Evolutionary conservation across 192 early-diverging fungal genomes (phyloP), one percentile per base, ranked within the genome.

Genomic region (Coemansia sp.): DNA sequence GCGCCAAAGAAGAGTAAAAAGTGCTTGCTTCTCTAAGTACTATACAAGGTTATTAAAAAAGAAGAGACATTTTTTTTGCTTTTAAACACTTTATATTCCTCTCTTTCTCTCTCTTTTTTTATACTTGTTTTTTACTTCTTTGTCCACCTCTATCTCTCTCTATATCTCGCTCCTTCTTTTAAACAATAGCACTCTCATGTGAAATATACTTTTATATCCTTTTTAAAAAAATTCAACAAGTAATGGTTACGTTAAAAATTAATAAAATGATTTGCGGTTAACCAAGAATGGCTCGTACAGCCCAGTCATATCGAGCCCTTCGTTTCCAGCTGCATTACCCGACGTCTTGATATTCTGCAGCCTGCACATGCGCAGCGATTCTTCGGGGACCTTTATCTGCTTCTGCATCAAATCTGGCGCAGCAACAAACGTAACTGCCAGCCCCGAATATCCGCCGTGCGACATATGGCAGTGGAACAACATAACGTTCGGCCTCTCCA

Each of bases 1-100:
- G 83, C 84, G 9, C 77, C 77, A 52, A 87, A 87, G 83, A 91
- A 87, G 73, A 86, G 86, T 60, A 83, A 83, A 71, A 91, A 90
- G 84, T 95, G 93, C 77, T 62, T 84, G 56, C 44, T 95, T 32
- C 80, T 97, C 62, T 94, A 85, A 82, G 19, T 8, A 21, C n/a
- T n/a, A n/a, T n/a, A n/a, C n/a, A n/a, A n/a, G n/a, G n/a, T n/a
- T n/a, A n/a, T n/a, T n/a, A n/a, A n/a, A n/a, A n/a, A n/a, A n/a
- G n/a, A n/a, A n/a, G n/a, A n/a, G n/a, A n/a, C n/a, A n/a, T n/a
- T n/a, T n/a, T n/a, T n/a, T n/a, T n/a, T n/a, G n/a, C n/a, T n/a
- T n/a, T n/a, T n/a, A n/a, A n/a, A n/a, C n/a, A n/a, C n/a, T n/a
- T n/a, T n/a, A n/a, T n/a, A n/a, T n/a, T n/a, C n/a, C n/a, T n/a